Conservation (phyloP, 306 rosid species). For the Prunus davidiana region DNA sequence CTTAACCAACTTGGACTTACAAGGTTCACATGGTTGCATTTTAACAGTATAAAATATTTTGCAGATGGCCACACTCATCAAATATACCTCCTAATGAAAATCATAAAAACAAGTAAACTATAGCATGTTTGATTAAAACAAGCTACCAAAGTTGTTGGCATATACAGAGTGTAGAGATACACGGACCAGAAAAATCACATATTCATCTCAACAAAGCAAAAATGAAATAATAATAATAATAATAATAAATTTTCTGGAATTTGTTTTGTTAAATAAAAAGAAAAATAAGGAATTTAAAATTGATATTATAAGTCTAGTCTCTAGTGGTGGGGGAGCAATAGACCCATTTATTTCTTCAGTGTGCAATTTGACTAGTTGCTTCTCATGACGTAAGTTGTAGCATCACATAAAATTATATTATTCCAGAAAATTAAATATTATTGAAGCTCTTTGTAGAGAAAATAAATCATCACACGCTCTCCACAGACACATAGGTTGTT, state of each 20-base stretch:
- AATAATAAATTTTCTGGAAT: too few species aligned
- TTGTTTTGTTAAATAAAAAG: too few species aligned
- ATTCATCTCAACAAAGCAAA: neutral
- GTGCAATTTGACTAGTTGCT: neutral
- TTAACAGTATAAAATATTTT: too few species aligned
- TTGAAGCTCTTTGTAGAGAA: too few species aligned
- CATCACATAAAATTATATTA: neutral
- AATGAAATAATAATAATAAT: too few species aligned
- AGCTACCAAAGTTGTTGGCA: neutral
- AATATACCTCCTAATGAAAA: too few species aligned
- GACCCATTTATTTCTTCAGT: neutral
- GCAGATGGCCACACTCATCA: too few species aligned
- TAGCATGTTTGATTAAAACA: neutral
- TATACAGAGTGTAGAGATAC: neutral
- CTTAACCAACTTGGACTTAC: too few species aligned
- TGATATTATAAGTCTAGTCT: too few species aligned
- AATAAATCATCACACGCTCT: neutral
- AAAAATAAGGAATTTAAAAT: too few species aligned
- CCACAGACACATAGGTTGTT: neutral
- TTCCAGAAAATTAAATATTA: neutral
- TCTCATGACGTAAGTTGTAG: neutral
- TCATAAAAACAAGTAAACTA: neutral
- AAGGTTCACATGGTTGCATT: too few species aligned
- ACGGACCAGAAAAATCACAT: neutral
- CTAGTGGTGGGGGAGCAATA: neutral